A percentile compares a stretch with the other conserved stretches of the same genome.
Evolutionary conservation across 257 asterid species (phyloP).

Genomic region (Forsythia viridissima): DNA sequence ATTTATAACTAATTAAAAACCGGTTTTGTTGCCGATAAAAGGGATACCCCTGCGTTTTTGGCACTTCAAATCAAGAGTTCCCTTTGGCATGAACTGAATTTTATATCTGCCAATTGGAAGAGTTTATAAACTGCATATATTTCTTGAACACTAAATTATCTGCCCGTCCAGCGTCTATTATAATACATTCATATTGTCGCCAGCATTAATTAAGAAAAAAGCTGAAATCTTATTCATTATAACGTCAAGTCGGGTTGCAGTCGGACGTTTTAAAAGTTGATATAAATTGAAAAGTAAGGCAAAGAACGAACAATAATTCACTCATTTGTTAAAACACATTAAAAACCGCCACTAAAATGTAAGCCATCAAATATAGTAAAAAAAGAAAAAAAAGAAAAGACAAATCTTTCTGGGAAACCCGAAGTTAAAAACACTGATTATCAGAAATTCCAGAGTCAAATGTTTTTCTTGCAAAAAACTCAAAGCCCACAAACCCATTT

Average conservation of each 20-base stretch:
- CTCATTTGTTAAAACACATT: background rate
- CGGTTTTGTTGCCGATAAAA: conserved; percentile 53
- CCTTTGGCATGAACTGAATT: background rate
- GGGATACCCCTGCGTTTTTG: conserved; percentile 47
- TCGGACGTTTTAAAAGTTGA: too few relatives aligned
- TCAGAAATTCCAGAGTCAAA: conserved; percentile 13
- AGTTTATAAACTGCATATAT: background rate
- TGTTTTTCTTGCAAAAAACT: conserved; percentile 37
- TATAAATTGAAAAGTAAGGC: background rate
- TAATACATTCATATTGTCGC: too few relatives aligned
- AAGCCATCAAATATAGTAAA: background rate
- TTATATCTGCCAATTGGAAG: background rate
- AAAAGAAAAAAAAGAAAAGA: background rate
- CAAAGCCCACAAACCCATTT: conserved; percentile 32
- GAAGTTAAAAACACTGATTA: background rate
- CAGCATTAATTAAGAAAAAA: too few relatives aligned
- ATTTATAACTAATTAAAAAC: conserved; percentile 33
- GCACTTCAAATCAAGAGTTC: conserved; percentile 26
- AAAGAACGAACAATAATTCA: background rate
- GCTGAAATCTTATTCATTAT: background rate
- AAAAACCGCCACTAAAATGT: background rate
- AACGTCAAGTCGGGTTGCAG: background rate
- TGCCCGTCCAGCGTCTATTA: too few relatives aligned
- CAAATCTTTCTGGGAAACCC: background rate
- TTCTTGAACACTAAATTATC: too few relatives aligned